Conservation (phyloP, 495 filamentous ascomycete genomes). For the Penicillium manginii region DNA sequence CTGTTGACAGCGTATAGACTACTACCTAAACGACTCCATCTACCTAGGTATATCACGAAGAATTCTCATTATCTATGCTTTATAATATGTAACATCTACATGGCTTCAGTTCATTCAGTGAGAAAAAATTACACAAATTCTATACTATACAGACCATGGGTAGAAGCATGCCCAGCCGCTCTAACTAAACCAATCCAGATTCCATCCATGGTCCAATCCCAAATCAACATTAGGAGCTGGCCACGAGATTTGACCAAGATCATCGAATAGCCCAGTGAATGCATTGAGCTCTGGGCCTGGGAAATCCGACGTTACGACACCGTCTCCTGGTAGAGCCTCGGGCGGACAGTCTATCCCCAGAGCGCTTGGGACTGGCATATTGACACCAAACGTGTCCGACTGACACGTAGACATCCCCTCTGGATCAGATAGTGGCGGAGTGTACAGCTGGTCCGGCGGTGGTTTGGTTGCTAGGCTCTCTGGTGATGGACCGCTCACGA, state of each 20-base stretch:
- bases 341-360: conserved; percentile 14
- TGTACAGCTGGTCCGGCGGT: conserved; percentile 25
- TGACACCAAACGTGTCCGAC: background rate
- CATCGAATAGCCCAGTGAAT: conserved; percentile 28
- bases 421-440: conserved; percentile 30
- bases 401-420: conserved; percentile 10
- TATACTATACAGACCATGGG: background rate
- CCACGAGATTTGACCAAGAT: conserved; percentile 31
- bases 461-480: background rate
- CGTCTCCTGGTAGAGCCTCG: conserved; percentile 23
- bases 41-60: no score
- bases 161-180: conserved; percentile 1
- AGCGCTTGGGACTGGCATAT: conserved; percentile 3
- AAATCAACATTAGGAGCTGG: conserved; percentile 33
- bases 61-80: no score
- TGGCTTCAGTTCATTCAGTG: background rate
- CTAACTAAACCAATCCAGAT: conserved; percentile 40
- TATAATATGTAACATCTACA: no score
- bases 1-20: background rate
- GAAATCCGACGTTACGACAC: conserved; percentile 13
- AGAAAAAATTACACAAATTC: background rate
- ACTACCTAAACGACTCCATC: no score
- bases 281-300: conserved; percentile 25
- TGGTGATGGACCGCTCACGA: background rate
- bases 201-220: conserved; percentile 46